A percentile compares a stretch with the other conserved stretches of the same genome.
These are phyloP conservation scores for Saturnispora mendoncae DNA, from an alignment of 805 yeast species.

Conservation along the genomic window DNA sequence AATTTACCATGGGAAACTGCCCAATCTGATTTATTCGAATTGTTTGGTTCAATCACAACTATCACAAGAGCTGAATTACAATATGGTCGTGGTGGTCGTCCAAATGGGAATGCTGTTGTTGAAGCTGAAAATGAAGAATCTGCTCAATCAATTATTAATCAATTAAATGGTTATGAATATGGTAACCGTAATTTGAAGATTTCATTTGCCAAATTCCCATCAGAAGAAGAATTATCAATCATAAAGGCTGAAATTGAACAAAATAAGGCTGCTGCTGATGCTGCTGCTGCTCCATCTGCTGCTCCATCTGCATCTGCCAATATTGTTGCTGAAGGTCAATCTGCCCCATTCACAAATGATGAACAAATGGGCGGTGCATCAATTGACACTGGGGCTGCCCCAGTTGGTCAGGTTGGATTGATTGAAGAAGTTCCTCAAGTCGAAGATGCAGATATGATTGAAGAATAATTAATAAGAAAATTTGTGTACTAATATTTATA, in stretches of 20 bases:
- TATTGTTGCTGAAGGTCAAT: neutral
- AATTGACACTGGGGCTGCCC: slow-evolving; percentile 4
- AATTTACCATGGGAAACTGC: slow-evolving; percentile 90
- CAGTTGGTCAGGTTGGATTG: neutral
- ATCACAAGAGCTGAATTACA: slow-evolving; percentile 73
- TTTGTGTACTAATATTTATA: slow-evolving; percentile 1
- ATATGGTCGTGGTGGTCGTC: slow-evolving; percentile 49
- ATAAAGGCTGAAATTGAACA: slow-evolving; percentile 16
- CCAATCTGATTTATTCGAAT: slow-evolving; percentile 70
- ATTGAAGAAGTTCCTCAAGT: slow-evolving; percentile 11
- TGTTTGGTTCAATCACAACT: slow-evolving; percentile 76
- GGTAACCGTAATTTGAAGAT: slow-evolving; percentile 71
- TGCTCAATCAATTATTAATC: slow-evolving; percentile 67
- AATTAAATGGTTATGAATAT: slow-evolving; percentile 70
- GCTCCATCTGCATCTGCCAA: slow-evolving; percentile 3
- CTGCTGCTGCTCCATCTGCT: slow-evolving; percentile 3
- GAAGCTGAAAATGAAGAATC: slow-evolving; percentile 57
- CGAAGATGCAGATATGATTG: slow-evolving; percentile 19
- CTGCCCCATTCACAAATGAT: neutral
- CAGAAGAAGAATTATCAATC: slow-evolving; percentile 10
- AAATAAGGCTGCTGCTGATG: slow-evolving; percentile 2
- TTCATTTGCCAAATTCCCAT: slow-evolving; percentile 46
- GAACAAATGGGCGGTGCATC: neutral
- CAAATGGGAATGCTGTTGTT: slow-evolving; percentile 82
- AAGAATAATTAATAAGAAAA: slow-evolving; percentile 13